Conservation (phyloP, 495 filamentous ascomycete genomes). For the Aspergillus mulundensis region DNA sequence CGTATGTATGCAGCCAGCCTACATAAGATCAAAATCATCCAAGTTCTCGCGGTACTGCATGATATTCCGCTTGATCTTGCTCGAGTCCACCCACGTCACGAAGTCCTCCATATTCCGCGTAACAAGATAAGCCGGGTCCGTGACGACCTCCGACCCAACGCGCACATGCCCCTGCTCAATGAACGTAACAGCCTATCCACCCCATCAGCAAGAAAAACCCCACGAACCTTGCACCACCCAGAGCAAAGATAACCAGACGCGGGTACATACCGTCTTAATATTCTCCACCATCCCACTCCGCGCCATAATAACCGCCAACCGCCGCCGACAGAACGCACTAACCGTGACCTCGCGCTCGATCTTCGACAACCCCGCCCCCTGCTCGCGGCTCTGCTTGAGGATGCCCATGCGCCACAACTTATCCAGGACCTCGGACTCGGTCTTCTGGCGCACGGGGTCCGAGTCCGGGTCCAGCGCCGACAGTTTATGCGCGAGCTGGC, state of each 20-base stretch:
- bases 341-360: constrained; percentile 88
- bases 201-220: no score
- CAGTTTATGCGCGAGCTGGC: constrained; percentile 83
- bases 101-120: constrained; percentile 88
- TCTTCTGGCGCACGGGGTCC: constrained; percentile 70
- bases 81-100: constrained; percentile 92
- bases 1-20: constrained; percentile 1
- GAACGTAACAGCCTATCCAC: constrained; percentile 63
- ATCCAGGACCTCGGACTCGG: constrained; percentile 77
- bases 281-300: constrained; percentile 84
- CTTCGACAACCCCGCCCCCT: constrained; percentile 59
- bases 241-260: no score
- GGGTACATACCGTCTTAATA: constrained; percentile 54
- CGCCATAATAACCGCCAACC: constrained; percentile 85
- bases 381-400: constrained; percentile 59
- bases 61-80: constrained; percentile 94
- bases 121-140: constrained; percentile 60
- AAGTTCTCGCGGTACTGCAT: constrained; percentile 90
- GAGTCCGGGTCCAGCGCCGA: constrained; percentile 69
- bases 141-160: constrained; percentile 86
- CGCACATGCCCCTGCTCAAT: constrained; percentile 95
- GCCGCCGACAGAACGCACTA: constrained; percentile 70
- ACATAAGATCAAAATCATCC: constrained; percentile 94
- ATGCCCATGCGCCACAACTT: constrained; percentile 92
- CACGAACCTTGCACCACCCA: no score